Percentiles rank a stretch among this genome's conserved stretches.
These are phyloP conservation scores for Dactylellina parvicollis DNA, from an alignment of 2,329 filamentous ascomycete genomes.

Conservation along the genomic window DNA sequence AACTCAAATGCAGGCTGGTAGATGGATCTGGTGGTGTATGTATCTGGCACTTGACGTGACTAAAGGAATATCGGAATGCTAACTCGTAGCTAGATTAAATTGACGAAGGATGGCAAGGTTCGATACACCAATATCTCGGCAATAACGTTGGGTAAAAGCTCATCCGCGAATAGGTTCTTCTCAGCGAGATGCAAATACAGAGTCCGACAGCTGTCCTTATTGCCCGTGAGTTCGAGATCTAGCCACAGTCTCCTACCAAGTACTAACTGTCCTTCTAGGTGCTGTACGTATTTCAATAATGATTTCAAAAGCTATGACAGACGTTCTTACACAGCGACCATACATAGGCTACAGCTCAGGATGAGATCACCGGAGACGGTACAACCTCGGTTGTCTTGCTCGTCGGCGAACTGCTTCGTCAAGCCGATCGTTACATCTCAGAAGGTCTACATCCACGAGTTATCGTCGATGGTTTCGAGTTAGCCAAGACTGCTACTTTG, in stretches of 20 bases:
- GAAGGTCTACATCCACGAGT: conserved; percentile 97
- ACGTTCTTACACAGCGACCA: conserved; percentile 66
- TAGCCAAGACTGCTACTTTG: conserved; percentile 90
- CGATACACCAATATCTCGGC: conserved; percentile 65
- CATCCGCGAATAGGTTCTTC: conserved; percentile 59
- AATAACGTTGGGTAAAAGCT: conserved; percentile 65
- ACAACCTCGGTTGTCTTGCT: conserved; percentile 95
- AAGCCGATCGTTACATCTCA: conserved; percentile 93
- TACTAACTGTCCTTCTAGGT: conserved; percentile 22
- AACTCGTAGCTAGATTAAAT: conserved; percentile 77
- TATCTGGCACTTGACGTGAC: background rate
- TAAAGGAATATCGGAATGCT: conserved; percentile 55
- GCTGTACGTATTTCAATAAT: conserved; percentile 53
- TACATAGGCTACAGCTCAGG: conserved; percentile 81
- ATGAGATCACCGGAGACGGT: conserved; percentile 97
- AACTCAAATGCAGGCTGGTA: conserved; percentile 67
- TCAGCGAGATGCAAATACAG: conserved; percentile 89
- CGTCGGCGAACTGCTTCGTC: conserved; percentile 96
- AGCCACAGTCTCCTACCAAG: background rate
- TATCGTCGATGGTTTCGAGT: conserved; percentile 96
- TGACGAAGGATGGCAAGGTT: conserved; percentile 98
- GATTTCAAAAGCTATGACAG: conserved; percentile 27
- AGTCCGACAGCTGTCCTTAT: conserved; percentile 95
- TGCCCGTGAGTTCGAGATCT: conserved; percentile 63
- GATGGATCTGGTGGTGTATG: conserved; percentile 75